phyloP scores from a whole-genome alignment of 352 stramenopile genomes.

The Globisporangium spiculum region DNA sequence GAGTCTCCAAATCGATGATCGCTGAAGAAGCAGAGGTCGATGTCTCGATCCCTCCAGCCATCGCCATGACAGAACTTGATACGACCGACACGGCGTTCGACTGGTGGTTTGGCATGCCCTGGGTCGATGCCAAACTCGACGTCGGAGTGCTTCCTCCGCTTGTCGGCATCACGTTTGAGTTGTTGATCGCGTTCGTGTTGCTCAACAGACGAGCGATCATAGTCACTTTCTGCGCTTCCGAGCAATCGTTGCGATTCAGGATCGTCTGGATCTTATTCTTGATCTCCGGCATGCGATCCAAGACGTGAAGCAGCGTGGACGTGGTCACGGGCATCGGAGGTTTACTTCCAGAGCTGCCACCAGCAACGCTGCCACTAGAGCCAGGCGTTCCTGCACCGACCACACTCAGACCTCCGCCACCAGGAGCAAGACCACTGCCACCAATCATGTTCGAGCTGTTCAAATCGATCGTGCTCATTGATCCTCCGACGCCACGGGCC shows the following conservation, averaged over 20 bases:
- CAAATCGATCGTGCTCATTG: conserved; percentile 27
- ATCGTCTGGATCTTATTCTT: conserved; percentile 90
- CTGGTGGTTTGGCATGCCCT: conserved; percentile 11
- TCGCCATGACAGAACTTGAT: conserved; percentile 20
- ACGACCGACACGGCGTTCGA: conserved; percentile 11
- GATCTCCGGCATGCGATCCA: conserved; percentile 87
- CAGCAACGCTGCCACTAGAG: not conserved
- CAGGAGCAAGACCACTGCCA: conserved; percentile 5
- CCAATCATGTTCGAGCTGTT: not conserved
- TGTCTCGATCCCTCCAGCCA: conserved; percentile 24
- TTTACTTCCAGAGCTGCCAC: conserved; percentile 8
- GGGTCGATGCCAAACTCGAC: conserved; percentile 2
- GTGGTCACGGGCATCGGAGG: conserved; percentile 69
- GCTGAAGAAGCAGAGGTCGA: conserved; percentile 30
- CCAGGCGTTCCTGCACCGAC: conserved; percentile 12
- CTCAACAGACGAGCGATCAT: conserved; percentile 86
- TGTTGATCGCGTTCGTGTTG: conserved; percentile 81
- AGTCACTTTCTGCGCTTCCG: conserved; percentile 85
- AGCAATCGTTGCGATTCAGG: conserved; percentile 79
- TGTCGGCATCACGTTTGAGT: conserved; percentile 25
- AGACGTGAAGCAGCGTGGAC: conserved; percentile 72
- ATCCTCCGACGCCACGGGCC: conserved; percentile 19
- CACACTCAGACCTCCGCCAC: conserved; percentile 5
- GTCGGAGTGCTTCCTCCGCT: not conserved
- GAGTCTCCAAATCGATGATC: conserved; percentile 43